phyloP scores from a whole-genome alignment of 345 rosid genomes.

The Geranium rotundifolium region DNA sequence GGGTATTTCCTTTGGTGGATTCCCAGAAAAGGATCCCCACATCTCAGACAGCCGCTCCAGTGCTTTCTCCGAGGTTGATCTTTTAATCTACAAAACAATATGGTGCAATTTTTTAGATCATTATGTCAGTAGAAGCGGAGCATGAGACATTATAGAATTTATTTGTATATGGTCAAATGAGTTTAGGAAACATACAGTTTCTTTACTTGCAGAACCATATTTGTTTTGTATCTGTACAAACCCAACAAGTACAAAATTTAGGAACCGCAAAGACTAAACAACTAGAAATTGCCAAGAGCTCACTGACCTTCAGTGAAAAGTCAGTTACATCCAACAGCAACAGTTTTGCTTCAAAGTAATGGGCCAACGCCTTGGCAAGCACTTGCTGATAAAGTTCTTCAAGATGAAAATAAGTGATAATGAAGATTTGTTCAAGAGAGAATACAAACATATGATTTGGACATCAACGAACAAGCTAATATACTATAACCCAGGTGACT shows the following conservation, averaged over 20 bases:
- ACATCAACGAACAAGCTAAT: not conserved
- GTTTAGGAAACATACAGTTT: slow-evolving; percentile 35
- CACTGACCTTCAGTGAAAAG: slow-evolving; percentile 68
- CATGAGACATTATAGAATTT: not conserved
- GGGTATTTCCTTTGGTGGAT: slow-evolving; percentile 43
- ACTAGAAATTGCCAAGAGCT: not conserved
- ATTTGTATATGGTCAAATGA: not conserved
- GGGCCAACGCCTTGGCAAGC: slow-evolving; percentile 94
- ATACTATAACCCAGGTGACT: not conserved
- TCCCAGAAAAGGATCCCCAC: slow-evolving; percentile 56
- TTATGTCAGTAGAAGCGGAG: not conserved
- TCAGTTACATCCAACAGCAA: slow-evolving; percentile 75
- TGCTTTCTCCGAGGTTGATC: slow-evolving; percentile 73
- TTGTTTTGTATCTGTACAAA: slow-evolving; percentile 67
- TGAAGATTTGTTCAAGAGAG: not conserved
- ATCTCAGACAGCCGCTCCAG: slow-evolving; percentile 64
- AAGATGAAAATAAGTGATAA: slow-evolving; percentile 1
- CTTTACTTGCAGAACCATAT: slow-evolving; percentile 54
- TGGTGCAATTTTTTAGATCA: not conserved
- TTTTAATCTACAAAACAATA: slow-evolving; percentile 36
- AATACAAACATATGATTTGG: not conserved
- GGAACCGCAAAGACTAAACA: not conserved
- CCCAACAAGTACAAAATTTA: slow-evolving; percentile 1
- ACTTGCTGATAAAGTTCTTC: slow-evolving; percentile 94
- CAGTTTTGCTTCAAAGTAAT: slow-evolving; percentile 83